phyloP scores from a whole-genome alignment of 495 filamentous ascomycete species.

The Penicillium atrosanguineum region DNA sequence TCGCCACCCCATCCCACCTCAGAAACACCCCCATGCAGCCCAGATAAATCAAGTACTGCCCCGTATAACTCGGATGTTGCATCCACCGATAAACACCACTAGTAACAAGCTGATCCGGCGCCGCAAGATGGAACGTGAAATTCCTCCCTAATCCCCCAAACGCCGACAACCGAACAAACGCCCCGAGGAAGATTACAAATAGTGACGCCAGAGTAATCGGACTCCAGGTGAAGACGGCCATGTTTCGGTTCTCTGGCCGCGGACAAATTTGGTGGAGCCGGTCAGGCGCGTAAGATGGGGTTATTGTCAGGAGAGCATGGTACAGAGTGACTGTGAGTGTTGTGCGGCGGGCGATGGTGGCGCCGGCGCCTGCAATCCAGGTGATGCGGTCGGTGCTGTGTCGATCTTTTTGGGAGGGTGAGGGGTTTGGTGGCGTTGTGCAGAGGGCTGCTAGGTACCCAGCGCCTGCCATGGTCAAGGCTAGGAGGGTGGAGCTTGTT shows the following conservation, averaged over 20 bases:
- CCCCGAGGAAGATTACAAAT: slow-evolving; percentile 28
- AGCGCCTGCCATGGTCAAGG: slow-evolving; percentile 15
- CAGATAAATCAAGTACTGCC: slow-evolving; percentile 20
- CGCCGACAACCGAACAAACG: slow-evolving; percentile 31
- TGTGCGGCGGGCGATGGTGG: slow-evolving; percentile 8
- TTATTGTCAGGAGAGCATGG: slow-evolving; percentile 27
- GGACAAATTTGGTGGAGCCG: slow-evolving; percentile 12
- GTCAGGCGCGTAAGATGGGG: slow-evolving; percentile 14
- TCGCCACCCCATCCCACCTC: slow-evolving; percentile 32
- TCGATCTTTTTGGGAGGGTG: slow-evolving; percentile 9
- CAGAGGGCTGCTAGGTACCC: slow-evolving; percentile 17
- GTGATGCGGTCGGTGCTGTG: slow-evolving; percentile 17
- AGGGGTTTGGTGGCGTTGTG: slow-evolving; percentile 19
- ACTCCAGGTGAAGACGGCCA: slow-evolving; percentile 31
- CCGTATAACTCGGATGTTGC: slow-evolving; percentile 50
- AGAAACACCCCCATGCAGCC: slow-evolving; percentile 22
- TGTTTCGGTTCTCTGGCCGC: slow-evolving; percentile 18
- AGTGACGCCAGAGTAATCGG: slow-evolving; percentile 15
- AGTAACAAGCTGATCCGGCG: slow-evolving; percentile 41
- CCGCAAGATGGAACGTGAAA: slow-evolving; percentile 47
- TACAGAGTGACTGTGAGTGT: slow-evolving; percentile 13
- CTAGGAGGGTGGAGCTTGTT: slow-evolving; percentile 13
- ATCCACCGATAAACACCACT: slow-evolving; percentile 43
- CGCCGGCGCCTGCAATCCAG: slow-evolving; percentile 3
- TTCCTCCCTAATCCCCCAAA: slow-evolving; percentile 40